phyloP scores from a whole-genome alignment of 164 flowering plant genomes.

The Liriodendron chinense region DNA sequence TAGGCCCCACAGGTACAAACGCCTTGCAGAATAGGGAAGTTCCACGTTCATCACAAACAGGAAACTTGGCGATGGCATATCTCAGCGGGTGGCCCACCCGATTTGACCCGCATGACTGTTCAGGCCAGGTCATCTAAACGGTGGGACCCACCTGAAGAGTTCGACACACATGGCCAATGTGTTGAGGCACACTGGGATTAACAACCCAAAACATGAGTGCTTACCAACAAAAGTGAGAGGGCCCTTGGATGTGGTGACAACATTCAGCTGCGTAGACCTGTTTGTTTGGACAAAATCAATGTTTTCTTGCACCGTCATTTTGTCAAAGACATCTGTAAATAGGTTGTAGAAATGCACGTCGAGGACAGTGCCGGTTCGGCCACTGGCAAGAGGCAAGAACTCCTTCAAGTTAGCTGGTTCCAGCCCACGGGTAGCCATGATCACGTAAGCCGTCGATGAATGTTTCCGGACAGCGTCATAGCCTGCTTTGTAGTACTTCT shows the following conservation, averaged over 20 bases:
- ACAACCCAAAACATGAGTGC: background rate
- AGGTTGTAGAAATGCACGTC: constrained; percentile 71
- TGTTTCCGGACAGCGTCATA: constrained; percentile 56
- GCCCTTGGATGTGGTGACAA: constrained; percentile 44
- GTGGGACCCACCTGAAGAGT: too few relatives aligned
- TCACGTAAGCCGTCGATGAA: constrained; percentile 47
- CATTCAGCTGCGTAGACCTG: constrained; percentile 34
- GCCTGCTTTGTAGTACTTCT: constrained; percentile 55
- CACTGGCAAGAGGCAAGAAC: constrained; percentile 48
- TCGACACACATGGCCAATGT: too few relatives aligned
- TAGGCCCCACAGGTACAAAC: too few relatives aligned
- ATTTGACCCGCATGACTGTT: too few relatives aligned
- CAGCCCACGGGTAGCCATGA: constrained; percentile 46
- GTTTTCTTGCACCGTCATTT: constrained; percentile 53
- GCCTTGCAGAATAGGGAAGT: too few relatives aligned
- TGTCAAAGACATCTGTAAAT: constrained; percentile 25
- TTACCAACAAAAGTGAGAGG: constrained; percentile 71
- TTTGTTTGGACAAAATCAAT: constrained; percentile 49
- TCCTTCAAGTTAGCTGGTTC: constrained; percentile 40
- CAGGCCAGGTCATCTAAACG: too few relatives aligned
- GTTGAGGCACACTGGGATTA: too few relatives aligned
- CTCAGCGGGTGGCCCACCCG: too few relatives aligned
- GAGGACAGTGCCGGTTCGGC: constrained; percentile 36
- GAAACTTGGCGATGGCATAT: too few relatives aligned
- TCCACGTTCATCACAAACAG: too few relatives aligned